Base-by-base conservation (phyloP, 345 rosid species). In the Citrus hindsii region DNA sequence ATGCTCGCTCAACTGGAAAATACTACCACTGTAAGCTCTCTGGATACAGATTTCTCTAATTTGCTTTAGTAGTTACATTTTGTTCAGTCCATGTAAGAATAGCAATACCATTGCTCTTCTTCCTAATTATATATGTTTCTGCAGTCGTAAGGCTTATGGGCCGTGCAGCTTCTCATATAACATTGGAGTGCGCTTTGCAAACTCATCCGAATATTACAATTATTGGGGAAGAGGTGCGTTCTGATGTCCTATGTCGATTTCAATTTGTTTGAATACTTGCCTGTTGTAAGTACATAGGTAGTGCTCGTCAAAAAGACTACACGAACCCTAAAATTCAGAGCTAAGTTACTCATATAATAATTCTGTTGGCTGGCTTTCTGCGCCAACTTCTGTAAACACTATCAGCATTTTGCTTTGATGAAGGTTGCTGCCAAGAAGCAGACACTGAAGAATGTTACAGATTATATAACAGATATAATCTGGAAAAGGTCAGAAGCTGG, bases 1-100 rank as follows among this genome's bases (percentile, higher is more conserved):
- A 86, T 77, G 86, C 88, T 60, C 83, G 88, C n/a, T 86, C 88
- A 24, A 83, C 88, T 66, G 88, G 88, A 81, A 86, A 86, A 77
- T 83, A 86, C 65, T 86, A 86, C 69, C 88, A 86, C 55, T 86
- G 88, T 85, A 76, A 81, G 85, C 77, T 25, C 21, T 62, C 69
- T 62, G 67, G 12, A 42, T 28, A 14, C 30, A 18, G 40, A 61
- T 61, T 40, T 74, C 21, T 61, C 25, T 16, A 37, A 61, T 38
- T 60, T 24, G 16, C 51, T 46, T 46, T 13, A 46, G 0, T 46
- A 46, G 18, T 46, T 46, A 46, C 51, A 46, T 46, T 12, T 46
- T 13, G 51, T 46, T 0, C 14, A 46, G 51, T 46, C 51, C 16
- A 46, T 13, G 25, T 59, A 46, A 2, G 14, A 4, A 2, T 59